Conservation (phyloP, 1,139 yeast species). For the Kodamaea alishanica region DNA sequence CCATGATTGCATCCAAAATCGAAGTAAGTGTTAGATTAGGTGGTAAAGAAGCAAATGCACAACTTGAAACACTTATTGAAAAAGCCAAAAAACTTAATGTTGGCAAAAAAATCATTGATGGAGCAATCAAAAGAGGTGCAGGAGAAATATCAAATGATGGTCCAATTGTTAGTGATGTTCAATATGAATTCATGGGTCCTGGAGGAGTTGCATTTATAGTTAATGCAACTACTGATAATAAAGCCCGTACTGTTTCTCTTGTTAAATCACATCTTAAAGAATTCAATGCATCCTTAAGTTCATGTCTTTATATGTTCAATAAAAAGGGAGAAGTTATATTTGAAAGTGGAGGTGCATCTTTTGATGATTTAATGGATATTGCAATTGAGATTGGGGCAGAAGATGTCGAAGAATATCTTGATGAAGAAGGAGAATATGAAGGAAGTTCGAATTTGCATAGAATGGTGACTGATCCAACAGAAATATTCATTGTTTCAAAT, state of each 20-base stretch:
- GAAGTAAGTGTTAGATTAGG: conserved; percentile 63
- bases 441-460: conserved; percentile 32
- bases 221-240: conserved; percentile 86
- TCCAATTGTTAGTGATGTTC: conserved; percentile 35
- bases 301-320: conserved; percentile 74
- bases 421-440: conserved; percentile 39
- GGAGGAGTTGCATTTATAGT: conserved; percentile 84
- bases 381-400: conserved; percentile 82
- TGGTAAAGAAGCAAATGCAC: conserved; percentile 62
- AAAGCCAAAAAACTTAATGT: conserved; percentile 76
- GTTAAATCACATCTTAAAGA: conserved; percentile 76
- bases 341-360: conserved; percentile 34
- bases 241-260: conserved; percentile 71
- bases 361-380: conserved; percentile 67
- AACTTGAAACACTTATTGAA: conserved; percentile 71
- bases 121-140: conserved; percentile 80
- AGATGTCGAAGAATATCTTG: conserved; percentile 59
- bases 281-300: conserved; percentile 66
- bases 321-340: conserved; percentile 69
- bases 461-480: conserved; percentile 57
- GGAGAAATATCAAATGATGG: conserved; percentile 47
- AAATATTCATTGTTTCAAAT: conserved; percentile 59
- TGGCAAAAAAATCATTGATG: conserved; percentile 79
- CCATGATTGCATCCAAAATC: conserved; percentile 69
- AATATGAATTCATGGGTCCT: conserved; percentile 92